These are phyloP conservation scores for Ophiocordyceps camponoti-leonardi DNA, from an alignment of 2,329 filamentous ascomycete genomes.

Conservation along the genomic window DNA sequence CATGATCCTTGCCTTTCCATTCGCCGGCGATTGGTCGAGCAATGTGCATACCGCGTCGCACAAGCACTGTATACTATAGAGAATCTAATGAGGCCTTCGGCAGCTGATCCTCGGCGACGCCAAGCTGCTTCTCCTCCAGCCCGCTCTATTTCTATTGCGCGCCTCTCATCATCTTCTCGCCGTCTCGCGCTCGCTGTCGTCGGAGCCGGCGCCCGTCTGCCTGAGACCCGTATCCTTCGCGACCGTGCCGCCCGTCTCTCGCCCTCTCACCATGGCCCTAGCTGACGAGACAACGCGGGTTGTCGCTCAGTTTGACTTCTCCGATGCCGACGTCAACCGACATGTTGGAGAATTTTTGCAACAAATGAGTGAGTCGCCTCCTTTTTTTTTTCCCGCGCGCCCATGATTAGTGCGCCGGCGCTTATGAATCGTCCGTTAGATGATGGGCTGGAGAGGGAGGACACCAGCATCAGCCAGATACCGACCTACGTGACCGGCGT, in stretches of 20 bases:
- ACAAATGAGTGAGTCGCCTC: conserved; percentile 48
- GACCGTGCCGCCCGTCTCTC: conserved; percentile 33
- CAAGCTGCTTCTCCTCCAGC: conserved; percentile 20
- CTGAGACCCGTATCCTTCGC: conserved; percentile 36
- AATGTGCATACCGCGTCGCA: neutral
- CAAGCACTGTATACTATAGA: neutral
- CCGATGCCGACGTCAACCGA: conserved; percentile 58
- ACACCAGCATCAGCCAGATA: conserved; percentile 80
- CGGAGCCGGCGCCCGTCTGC: conserved; percentile 30
- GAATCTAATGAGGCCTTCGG: conserved; percentile 3
- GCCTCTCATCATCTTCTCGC: conserved; percentile 8
- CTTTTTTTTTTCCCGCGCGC: no score
- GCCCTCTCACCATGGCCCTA: conserved; percentile 42
- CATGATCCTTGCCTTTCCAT: conserved; percentile 1
- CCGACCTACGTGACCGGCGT: conserved; percentile 93
- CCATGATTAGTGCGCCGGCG: neutral
- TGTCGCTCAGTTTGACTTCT: conserved; percentile 73
- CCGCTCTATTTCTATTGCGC: neutral
- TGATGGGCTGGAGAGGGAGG: conserved; percentile 64
- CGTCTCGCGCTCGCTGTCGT: conserved; percentile 9
- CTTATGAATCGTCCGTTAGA: conserved; percentile 25
- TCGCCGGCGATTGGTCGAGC: neutral
- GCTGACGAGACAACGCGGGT: conserved; percentile 61
- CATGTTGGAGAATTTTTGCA: conserved; percentile 72
- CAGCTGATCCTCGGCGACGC: conserved; percentile 33